phyloP scores from a whole-genome alignment of 257 asterid species.

The Lycium barbarum region DNA sequence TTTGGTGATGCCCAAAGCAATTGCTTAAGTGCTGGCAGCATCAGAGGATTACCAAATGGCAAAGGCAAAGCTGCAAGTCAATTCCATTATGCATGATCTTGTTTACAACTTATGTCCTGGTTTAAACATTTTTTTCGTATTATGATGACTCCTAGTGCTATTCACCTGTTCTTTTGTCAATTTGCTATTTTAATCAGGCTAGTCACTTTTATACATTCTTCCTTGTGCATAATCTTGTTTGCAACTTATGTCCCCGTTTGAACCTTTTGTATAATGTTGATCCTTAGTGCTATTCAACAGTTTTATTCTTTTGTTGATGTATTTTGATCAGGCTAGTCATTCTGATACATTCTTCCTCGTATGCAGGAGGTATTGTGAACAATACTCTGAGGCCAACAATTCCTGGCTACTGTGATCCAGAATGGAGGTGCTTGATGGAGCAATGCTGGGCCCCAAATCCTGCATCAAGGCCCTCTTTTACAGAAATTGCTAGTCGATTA shows the following conservation, averaged over 20 bases:
- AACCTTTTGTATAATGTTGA: slow-evolving; percentile 16
- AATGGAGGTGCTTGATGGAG: slow-evolving; percentile 87
- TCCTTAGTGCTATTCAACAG: neutral
- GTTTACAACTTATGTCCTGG: neutral
- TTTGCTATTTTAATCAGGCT: slow-evolving; percentile 2
- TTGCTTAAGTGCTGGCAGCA: neutral
- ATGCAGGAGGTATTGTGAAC: slow-evolving; percentile 89
- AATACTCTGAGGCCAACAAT: slow-evolving; percentile 90
- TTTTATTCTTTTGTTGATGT: slow-evolving; percentile 14
- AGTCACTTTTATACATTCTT: slow-evolving; percentile 4
- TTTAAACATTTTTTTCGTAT: neutral
- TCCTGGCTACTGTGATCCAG: slow-evolving; percentile 86
- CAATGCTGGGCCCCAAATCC: slow-evolving; percentile 98
- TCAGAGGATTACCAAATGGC: neutral
- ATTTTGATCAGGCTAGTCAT: slow-evolving; percentile 4
- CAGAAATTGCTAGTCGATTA: slow-evolving; percentile 77
- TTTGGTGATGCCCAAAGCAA: neutral
- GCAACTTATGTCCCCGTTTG: slow-evolving; percentile 12
- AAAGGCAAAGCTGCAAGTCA: neutral
- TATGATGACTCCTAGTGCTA: neutral
- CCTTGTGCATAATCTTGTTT: slow-evolving; percentile 4
- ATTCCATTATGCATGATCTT: neutral
- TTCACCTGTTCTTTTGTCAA: neutral
- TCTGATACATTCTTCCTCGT: neutral
- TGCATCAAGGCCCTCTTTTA: slow-evolving; percentile 73